A percentile compares a stretch with the other conserved stretches of the same genome.
These are phyloP conservation scores for Fraxinus platypoda DNA, from an alignment of 305 asterid genomes.

Conservation along the genomic window DNA sequence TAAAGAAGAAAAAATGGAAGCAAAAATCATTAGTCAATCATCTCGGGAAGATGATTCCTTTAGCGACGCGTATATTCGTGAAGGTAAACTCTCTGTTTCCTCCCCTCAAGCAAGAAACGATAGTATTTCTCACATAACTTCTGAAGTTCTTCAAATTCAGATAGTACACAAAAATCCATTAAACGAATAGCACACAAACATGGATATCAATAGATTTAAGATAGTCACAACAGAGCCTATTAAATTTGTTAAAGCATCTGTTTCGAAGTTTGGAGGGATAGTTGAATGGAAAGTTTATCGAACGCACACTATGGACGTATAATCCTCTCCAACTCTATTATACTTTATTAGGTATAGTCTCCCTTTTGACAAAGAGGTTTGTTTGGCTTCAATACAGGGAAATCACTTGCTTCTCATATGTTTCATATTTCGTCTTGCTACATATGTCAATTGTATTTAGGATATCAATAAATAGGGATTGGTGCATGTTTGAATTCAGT, in stretches of 20 bases:
- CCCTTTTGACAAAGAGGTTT: not conserved
- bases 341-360: not conserved
- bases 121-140: conserved; percentile 25
- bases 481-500: not conserved
- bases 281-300: conserved; percentile 98
- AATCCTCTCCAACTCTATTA: not conserved
- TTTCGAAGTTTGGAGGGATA: conserved; percentile 92
- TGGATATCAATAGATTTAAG: conserved; percentile 34
- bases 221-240: conserved; percentile 83
- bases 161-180: conserved; percentile 18
- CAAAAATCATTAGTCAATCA: no score
- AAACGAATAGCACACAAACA: conserved; percentile 24
- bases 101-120: conserved; percentile 34
- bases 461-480: not conserved
- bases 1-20: conserved; percentile 21
- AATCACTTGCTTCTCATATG: not conserved
- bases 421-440: not conserved
- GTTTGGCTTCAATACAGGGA: not conserved
- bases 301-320: conserved; percentile 84
- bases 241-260: conserved; percentile 90
- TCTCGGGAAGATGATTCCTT: no score
- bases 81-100: conserved; percentile 21
- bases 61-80: not conserved
- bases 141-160: conserved; percentile 33
- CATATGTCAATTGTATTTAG: not conserved